Evolutionary conservation across 257 asterid species (phyloP), one percentile per base, ranked within the genome.

Genomic region (Scutellaria minor): DNA sequence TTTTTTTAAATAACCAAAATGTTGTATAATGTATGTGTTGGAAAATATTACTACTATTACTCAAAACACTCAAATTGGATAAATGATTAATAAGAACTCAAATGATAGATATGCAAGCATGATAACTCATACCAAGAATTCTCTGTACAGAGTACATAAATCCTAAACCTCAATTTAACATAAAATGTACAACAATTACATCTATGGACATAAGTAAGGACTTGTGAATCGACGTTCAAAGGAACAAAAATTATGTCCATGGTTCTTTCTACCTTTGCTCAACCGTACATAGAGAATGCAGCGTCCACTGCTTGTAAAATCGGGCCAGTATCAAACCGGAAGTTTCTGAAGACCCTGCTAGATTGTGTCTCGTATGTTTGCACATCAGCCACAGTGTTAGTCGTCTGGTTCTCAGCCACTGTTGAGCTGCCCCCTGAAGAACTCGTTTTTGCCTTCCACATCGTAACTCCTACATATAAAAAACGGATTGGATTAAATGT

Each of bases 381-480:
- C 27, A 60, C 75, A 60, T 85, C 90, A 7, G 78, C 74, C 41
- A 74, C 83, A 13, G 84, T 53, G 77, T 83, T 91, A 81, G 31
- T 75, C 20, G 78, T 71, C 66, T 82, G 96, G 84, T 74, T 73
- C 61, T 87, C 96, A 0, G 67, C 70, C 53, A 68, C 46, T 8
- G 55, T 80, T 47, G 89, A 76, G 95, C 83, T 82, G 75, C 85
- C 86, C 54, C 95, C 91, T 0, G 77, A 77, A 63, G 92, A 86
- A 78, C 89, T 73, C 39, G 67, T 82, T 76, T 79, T 89, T 61
- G 93, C 96, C 73, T 82, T 91, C 97, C 95, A 91, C 46, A 91
- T 79, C 2, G 82, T 79, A 59, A 81, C 57, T 82, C 91, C 97
- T 91, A 80, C 85, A 80, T 18, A 18, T 18, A 18, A 18, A 18